Evolutionary conservation across 768 basidiomycete species (phyloP).

Genomic region (Mycena amicta): DNA sequence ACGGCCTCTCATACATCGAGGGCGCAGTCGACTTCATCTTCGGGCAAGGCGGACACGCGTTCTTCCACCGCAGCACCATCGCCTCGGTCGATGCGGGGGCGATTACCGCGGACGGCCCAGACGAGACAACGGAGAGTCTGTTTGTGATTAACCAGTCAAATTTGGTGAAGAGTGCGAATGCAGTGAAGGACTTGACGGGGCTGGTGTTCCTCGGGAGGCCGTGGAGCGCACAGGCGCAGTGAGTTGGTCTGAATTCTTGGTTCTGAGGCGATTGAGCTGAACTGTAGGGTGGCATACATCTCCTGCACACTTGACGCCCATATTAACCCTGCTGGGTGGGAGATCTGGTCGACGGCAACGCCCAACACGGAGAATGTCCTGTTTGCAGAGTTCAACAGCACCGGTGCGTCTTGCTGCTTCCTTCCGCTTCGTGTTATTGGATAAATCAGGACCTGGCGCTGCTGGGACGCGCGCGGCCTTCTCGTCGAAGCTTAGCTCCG

Average conservation of each 20-base stretch:
- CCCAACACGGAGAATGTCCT: constrained; percentile 28
- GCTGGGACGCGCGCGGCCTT: constrained; percentile 26
- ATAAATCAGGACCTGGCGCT: constrained; percentile 24
- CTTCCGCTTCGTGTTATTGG: neutral
- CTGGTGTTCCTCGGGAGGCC: constrained; percentile 26
- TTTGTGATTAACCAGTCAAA: constrained; percentile 28
- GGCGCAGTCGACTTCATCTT: constrained; percentile 32
- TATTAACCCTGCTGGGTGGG: constrained; percentile 31
- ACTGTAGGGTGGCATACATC: constrained; percentile 29
- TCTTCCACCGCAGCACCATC: constrained; percentile 29
- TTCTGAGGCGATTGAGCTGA: no score
- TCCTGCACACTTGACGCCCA: constrained; percentile 24
- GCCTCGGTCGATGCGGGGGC: constrained; percentile 28
- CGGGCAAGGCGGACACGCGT: constrained; percentile 27
- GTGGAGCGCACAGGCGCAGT: constrained; percentile 24
- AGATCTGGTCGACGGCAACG: constrained; percentile 23
- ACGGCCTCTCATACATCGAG: constrained; percentile 27
- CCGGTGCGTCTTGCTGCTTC: constrained; percentile 15
- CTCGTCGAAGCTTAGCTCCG: constrained; percentile 22
- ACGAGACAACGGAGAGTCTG: constrained; percentile 14
- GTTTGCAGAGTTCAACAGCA: constrained; percentile 27
- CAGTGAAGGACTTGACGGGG: constrained; percentile 21
- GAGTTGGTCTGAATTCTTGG: no score
- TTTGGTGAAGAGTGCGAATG: constrained; percentile 21
- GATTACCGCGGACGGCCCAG: constrained; percentile 29